Evolutionary conservation across 331 rosid genomes (phyloP), one percentile per base, ranked within the genome.

Genomic region (Malus hybrid): DNA sequence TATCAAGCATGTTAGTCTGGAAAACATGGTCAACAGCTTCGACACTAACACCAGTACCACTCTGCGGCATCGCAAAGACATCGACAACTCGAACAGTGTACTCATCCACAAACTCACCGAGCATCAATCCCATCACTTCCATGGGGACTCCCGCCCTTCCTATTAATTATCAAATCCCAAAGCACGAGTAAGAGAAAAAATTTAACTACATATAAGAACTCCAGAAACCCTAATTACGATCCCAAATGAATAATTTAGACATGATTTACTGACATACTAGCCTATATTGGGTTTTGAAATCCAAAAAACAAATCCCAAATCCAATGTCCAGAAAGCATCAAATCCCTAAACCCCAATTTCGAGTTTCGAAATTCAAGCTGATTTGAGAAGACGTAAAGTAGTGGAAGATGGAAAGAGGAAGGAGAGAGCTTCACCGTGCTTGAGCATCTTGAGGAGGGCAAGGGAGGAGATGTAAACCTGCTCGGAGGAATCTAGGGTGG

Each of bases 71-170:
- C 1, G 98, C 98, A 76, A 91, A 93, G 13, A 93, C 98, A 81
- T 93, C 98, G 4, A 93, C 97, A 48, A 91, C 98, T 2, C 96
- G 96, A 5, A 93, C 98, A 2, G 98, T 93, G 78, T 93, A 93
- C 76, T 90, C 97, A 54, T 94, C 98, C 18, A 91, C 95, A 73
- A 94, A 94, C 75, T 94, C 97, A 64, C 98, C 98, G 65, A 94
- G 77, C 98, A 94, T 91, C 92, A 94, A 82, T 9, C 98, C 98
- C 98, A 93, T 93, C 39, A 93, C 97, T 59, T 93, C 98, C 98
- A 94, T 94, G 3, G 98, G 98, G 29, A 94, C 98, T 34, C 98
- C 98, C 44, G 97, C 98, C 29, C 98, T 87, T 19, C 98, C 98
- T 93, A 65, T 42, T 15, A 76, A 72, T 62, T 44, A 55, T 50